These are phyloP conservation scores for Suillus brevipes DNA, from an alignment of 768 basidiomycete species.

Conservation along the genomic window DNA sequence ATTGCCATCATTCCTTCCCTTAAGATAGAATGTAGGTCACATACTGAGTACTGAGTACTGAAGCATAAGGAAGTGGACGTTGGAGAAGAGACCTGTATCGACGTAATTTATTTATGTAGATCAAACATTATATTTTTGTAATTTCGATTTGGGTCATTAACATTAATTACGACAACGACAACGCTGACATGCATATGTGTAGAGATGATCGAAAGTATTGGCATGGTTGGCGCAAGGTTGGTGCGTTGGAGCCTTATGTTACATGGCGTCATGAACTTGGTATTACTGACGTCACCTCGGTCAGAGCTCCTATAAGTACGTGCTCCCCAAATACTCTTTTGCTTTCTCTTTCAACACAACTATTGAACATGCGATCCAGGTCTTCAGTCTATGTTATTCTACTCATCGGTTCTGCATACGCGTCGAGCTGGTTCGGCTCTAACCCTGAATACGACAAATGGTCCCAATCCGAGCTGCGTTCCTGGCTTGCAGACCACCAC, in stretches of 20 bases:
- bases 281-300: constrained; percentile 27
- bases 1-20: neutral
- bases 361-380: constrained; percentile 15
- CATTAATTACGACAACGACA: too few species aligned
- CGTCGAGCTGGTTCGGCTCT: constrained; percentile 53
- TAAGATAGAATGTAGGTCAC: neutral
- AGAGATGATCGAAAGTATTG: too few species aligned
- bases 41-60: too few species aligned
- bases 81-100: too few species aligned
- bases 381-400: constrained; percentile 30
- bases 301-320: constrained; percentile 17
- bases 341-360: neutral
- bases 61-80: too few species aligned
- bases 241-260: neutral
- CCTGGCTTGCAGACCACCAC: constrained; percentile 70
- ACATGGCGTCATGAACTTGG: constrained; percentile 12
- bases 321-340: neutral
- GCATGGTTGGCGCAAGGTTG: neutral
- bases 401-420: constrained; percentile 39
- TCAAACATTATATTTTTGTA: too few species aligned
- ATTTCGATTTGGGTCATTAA: too few species aligned
- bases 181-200: too few species aligned
- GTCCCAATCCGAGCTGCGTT: constrained; percentile 62
- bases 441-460: constrained; percentile 47
- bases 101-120: too few species aligned